phyloP scores from a whole-genome alignment of 1,284 basidiomycete species.

The Xerocomus alliaceus region DNA sequence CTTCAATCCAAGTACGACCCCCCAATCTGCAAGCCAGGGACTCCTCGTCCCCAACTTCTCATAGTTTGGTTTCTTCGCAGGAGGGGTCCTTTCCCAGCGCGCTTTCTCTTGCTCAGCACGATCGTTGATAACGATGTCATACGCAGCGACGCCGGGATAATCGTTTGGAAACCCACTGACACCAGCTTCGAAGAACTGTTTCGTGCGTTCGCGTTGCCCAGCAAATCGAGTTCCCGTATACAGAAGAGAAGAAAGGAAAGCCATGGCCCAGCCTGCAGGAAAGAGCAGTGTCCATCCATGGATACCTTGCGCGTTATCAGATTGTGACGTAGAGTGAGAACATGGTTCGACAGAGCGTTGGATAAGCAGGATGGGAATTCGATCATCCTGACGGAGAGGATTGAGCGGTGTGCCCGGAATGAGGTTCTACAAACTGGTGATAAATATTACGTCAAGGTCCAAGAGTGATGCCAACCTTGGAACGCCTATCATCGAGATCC shows the following conservation, averaged over 20 bases:
- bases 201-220: slow-evolving; percentile 79
- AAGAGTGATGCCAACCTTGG: slow-evolving; percentile 56
- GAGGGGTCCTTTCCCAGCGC: slow-evolving; percentile 82
- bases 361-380: slow-evolving; percentile 81
- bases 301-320: slow-evolving; percentile 47
- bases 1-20: slow-evolving; percentile 60
- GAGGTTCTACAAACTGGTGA: slow-evolving; percentile 55
- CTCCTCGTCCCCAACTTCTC: slow-evolving; percentile 67
- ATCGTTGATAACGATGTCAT: slow-evolving; percentile 54
- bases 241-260: slow-evolving; percentile 81
- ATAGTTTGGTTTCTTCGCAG: slow-evolving; percentile 82
- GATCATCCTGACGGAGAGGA: slow-evolving; percentile 75
- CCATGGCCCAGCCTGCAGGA: slow-evolving; percentile 87
- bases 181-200: slow-evolving; percentile 82
- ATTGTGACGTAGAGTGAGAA: slow-evolving; percentile 25
- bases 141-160: slow-evolving; percentile 66
- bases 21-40: slow-evolving; percentile 83
- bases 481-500: slow-evolving; percentile 80
- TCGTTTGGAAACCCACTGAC: slow-evolving; percentile 81
- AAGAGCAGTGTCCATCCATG: slow-evolving; percentile 87
- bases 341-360: slow-evolving; percentile 71
- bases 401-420: slow-evolving; percentile 78
- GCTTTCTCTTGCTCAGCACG: slow-evolving; percentile 59
- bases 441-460: slow-evolving; percentile 1
- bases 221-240: slow-evolving; percentile 82